Evolutionary conservation across 1,139 yeast genomes (phyloP).

Genomic region (Lodderomyces parapsilosis): DNA sequence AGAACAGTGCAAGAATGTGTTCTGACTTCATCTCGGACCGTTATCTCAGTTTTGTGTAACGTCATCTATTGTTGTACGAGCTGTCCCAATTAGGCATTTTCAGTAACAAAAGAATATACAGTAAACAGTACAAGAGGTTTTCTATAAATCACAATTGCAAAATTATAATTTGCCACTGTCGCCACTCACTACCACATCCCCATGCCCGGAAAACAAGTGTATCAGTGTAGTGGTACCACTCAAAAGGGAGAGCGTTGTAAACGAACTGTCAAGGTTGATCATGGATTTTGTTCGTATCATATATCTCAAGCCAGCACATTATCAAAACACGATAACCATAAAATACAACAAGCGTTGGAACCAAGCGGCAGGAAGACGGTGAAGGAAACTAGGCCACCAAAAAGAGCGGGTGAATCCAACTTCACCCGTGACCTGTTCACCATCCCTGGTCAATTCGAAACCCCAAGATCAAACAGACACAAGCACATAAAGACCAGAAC

Average conservation of each 20-base stretch:
- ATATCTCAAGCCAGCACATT: slow-evolving; percentile 10
- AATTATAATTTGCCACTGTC: not conserved
- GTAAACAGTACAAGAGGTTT: not conserved
- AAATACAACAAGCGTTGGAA: not conserved
- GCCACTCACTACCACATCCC: not conserved
- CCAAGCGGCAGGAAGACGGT: not conserved
- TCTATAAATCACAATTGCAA: not conserved
- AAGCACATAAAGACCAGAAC: too few species aligned
- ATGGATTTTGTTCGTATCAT: slow-evolving; percentile 31
- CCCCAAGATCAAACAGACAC: not conserved
- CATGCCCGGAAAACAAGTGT: slow-evolving; percentile 4
- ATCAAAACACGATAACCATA: not conserved
- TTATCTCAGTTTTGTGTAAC: not conserved
- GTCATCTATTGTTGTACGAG: not conserved
- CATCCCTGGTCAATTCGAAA: not conserved
- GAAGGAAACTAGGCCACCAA: not conserved
- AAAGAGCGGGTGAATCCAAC: not conserved
- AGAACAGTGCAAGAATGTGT: not conserved
- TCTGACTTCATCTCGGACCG: not conserved
- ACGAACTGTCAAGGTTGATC: slow-evolving; percentile 17
- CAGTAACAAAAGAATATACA: not conserved
- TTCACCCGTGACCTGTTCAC: not conserved
- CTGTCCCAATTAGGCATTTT: not conserved
- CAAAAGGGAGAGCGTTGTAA: slow-evolving; percentile 29
- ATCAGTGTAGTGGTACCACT: slow-evolving; percentile 34